A percentile compares a stretch with the other conserved stretches of the same genome.
Conservation (phyloP, 441 rosid species). For the Manihot esculenta region DNA sequence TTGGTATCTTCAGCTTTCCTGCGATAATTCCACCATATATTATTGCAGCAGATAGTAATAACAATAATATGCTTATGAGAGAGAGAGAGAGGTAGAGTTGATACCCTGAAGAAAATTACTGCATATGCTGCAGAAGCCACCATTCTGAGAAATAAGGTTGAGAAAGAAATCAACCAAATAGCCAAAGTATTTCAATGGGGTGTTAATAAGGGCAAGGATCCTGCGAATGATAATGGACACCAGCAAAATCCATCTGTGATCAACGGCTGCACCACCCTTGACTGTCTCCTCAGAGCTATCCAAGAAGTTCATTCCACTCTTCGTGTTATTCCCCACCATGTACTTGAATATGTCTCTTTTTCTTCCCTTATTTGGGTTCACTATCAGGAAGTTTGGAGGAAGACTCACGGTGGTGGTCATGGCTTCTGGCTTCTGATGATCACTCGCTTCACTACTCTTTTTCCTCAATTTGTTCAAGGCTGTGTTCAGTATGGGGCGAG, state of each 20-base stretch:
- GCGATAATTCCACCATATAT: slow-evolving; percentile 16
- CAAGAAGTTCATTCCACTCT: slow-evolving; percentile 15
- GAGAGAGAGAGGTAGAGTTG: too few species aligned
- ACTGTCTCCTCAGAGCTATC: not conserved
- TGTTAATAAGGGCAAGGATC: not conserved
- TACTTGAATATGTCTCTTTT: slow-evolving; percentile 6
- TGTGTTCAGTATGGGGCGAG: too few species aligned
- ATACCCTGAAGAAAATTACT: not conserved
- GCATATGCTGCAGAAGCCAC: not conserved
- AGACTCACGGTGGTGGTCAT: not conserved
- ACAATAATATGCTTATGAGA: too few species aligned
- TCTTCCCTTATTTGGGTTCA: not conserved
- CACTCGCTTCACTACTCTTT: too few species aligned
- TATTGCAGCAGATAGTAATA: too few species aligned
- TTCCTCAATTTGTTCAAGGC: too few species aligned
- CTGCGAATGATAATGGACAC: not conserved
- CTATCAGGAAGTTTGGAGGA: not conserved
- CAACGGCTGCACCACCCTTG: not conserved
- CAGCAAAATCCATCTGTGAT: not conserved
- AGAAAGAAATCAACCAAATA: not conserved
- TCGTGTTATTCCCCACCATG: not conserved
- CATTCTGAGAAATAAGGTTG: not conserved
- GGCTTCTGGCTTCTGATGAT: too few species aligned
- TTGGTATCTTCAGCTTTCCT: slow-evolving; percentile 59
- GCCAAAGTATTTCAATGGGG: not conserved